Evolutionary conservation across 192 early-diverging fungal species (phyloP).

Genomic region (Geranomyces variabilis): DNA sequence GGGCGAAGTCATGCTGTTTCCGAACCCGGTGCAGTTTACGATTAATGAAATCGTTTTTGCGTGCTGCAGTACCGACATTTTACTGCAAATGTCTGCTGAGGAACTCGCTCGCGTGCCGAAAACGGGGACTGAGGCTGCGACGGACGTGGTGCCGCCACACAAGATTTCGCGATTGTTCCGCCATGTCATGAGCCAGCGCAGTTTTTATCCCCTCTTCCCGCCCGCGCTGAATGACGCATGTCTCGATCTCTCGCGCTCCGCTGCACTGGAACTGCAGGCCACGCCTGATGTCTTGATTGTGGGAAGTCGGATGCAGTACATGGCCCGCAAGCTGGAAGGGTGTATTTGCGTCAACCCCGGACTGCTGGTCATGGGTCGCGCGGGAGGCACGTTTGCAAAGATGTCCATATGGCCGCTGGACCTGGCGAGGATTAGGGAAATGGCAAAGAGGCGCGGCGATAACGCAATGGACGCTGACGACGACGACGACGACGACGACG

Average conservation of each 20-base stretch:
- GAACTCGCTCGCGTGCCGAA: conserved; percentile 46
- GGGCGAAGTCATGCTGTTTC: conserved; percentile 44
- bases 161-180: conserved; percentile 71
- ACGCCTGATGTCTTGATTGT: conserved; percentile 86
- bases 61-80: conserved; percentile 73
- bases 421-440: conserved; percentile 30
- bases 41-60: conserved; percentile 86
- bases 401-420: conserved; percentile 71
- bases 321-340: conserved; percentile 74
- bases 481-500: conserved; percentile 21
- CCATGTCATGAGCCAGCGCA: conserved; percentile 81
- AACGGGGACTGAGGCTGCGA: neutral
- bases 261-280: conserved; percentile 56
- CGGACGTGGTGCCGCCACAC: conserved; percentile 54
- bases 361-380: conserved; percentile 64
- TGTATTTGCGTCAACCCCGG: conserved; percentile 87
- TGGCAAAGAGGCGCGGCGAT: conserved; percentile 14
- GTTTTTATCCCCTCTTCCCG: conserved; percentile 87
- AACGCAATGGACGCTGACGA: conserved; percentile 28
- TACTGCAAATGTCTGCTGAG: conserved; percentile 72
- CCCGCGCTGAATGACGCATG: conserved; percentile 43
- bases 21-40: conserved; percentile 82
- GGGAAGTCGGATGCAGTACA: conserved; percentile 72
- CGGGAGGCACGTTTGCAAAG: conserved; percentile 82
- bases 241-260: conserved; percentile 41